A percentile compares a stretch with the other conserved stretches of the same genome.
Conservation (phyloP, 192 early-diverging fungal genomes). For the Coemansia sp. region DNA sequence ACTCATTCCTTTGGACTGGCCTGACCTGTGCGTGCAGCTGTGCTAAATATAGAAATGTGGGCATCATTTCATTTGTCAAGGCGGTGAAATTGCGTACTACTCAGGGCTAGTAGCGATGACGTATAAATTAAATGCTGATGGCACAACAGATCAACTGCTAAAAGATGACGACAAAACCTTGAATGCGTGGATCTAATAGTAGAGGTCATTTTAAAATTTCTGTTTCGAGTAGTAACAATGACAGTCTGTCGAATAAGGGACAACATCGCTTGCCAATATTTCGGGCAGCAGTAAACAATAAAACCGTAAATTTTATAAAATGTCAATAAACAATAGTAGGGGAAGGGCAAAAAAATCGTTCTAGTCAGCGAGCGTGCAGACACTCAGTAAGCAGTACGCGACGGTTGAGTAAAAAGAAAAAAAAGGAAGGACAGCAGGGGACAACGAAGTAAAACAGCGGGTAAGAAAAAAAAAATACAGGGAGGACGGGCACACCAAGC, state of each 20-base stretch:
- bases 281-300: background rate
- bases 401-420: background rate
- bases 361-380: background rate
- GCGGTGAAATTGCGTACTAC: background rate
- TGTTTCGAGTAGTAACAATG: background rate
- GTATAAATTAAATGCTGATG: background rate
- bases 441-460: background rate
- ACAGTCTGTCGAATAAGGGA: background rate
- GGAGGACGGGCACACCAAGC: background rate
- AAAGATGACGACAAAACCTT: background rate
- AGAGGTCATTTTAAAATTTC: background rate
- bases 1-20: background rate
- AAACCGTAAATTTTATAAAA: constrained; percentile 1
- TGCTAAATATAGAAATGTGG: background rate
- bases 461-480: background rate
- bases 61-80: background rate
- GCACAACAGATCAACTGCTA: background rate
- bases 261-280: background rate
- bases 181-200: too few relatives aligned
- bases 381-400: constrained; percentile 8
- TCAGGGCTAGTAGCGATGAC: background rate
- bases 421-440: background rate
- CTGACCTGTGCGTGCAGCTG: background rate
- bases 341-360: background rate
- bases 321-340: background rate